Evolutionary conservation across 148 eudicot genomes (phyloP), one percentile per base, ranked within the genome.

Genomic region (Cornus florida): DNA sequence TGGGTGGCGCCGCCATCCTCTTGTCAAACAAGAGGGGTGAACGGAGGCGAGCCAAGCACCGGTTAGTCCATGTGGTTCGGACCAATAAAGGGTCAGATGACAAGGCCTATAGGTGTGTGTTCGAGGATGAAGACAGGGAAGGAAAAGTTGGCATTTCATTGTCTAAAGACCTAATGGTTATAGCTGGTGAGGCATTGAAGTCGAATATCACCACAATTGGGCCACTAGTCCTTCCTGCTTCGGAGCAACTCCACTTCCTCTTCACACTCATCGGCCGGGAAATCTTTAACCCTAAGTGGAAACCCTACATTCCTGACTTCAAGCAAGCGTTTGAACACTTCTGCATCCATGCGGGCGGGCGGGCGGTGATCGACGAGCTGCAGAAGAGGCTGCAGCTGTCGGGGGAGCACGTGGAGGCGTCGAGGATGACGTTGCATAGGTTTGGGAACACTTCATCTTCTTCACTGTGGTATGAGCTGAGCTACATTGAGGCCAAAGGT

Each of bases 291-390:
- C 81, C 77, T 1, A 77, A 74, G 38, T 73, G 83, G 76, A 82
- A 78, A 33, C 76, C 88, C 4, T 88, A 81, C 72, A 78, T 88
- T 4, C 90, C 90, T 11, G 59, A 77, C 2, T 82, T 85, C 69
- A 65, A 80, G 17, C 57, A 73, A 28, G 81, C 76, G 17, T 85
- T 85, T 48, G 83, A 85, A n/a, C 88, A 86, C 72, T 76, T 82
- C 78, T 82, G 85, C n/a, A 70, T 82, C 24, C 88, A 82, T 50
- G 85, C 83, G 0, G 85, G 85, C 6, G 87, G 87, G n/a, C 73
- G 81, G 33, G 90, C 90, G 4, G 85, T 88, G 68, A 88, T 88
- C 10, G 86, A 88, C 20, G 90, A 85, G 82, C 67, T 85, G 32
- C 85, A 85, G 78, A 88, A 75, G 77, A 80, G 71, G 33, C 87